Base-by-base conservation (phyloP, 2,329 filamentous ascomycete species). In the Penicillium occitanis region DNA sequence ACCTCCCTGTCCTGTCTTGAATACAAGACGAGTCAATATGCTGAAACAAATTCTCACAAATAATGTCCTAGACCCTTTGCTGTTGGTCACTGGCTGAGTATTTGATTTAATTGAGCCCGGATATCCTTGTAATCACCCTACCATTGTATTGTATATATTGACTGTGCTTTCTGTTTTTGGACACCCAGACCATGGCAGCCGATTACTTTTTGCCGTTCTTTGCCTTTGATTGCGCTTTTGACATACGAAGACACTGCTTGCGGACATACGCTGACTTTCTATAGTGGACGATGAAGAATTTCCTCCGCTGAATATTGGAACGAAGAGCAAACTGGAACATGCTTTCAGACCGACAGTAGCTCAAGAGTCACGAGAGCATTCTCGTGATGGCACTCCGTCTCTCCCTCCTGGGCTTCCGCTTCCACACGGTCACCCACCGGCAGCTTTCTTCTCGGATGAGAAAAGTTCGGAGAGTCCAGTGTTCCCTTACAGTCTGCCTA, bases 241-340 rank as follows among this genome's bases (percentile, higher is more conserved):
- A 44, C 25, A 69, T 50, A 51, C 46, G 50, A 61, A 17, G n/a
- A 33, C 19, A 13, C 46, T 42, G 22, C 48, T 61, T 69, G 33
- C 35, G 53, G n/a, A 48, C 51, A 53, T 66, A 33, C 59, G 66
- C 77, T 79, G 70, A 78, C 71, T 65, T 66, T 67, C 67, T 71
- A 72, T 75, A 77, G 80, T 81, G 68, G 77, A 81, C 59, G 77
- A 81, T 70, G 77, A 81, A 70, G 80, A 83, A 17, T 83, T 83
- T 57, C 80, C 81, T 33, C 81, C 81, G 58, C 73, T 83, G 25
- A 79, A 75, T n/a, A 70, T 72, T 8, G 71, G 76, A 13, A 62
- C 73, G n/a, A 78, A 77, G n/a, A 77, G 78, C 55, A 75, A 71
- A 19, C 71, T 73, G 70, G 73, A 79, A 63, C 75, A 78, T 67